Base-by-base conservation (phyloP, 192 early-diverging fungal species). In the Umbelopsis sp. region DNA sequence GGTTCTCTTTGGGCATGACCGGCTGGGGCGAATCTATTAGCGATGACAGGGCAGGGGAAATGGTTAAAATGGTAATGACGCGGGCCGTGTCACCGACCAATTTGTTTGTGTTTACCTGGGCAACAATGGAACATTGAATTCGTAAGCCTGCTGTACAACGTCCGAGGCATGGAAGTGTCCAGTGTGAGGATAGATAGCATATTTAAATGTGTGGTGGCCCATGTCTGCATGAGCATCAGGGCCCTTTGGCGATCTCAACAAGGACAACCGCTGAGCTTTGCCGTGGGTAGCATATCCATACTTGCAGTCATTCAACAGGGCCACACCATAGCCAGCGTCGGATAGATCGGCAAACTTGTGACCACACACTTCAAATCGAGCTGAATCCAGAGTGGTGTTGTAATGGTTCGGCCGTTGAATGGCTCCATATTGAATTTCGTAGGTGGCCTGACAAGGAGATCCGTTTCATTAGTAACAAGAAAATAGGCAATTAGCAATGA, bases 301-400 rank as follows among this genome's bases (percentile, higher is more conserved):
- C 75, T 99, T 99, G 88, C 93, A 90, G 78, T 99, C 95, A 73
- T 97, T 98, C 67, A 98, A 74, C 61, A 99, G 77, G 1, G 97
- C 92, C 12, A 98, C 92, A 46, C 98, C 98, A 74, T 94, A 98
- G 2, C 96, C 96, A 53, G 86, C 91, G 69, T 99, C 97, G 1
- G 94, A 96, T 22, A 95, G 83, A 71, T 99, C 98, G 15, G 91
- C 97, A 84, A 93, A 99, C 72, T 96, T 95, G 82, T 99, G 98
- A 0, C 90, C 97, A 74, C 97, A 98, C 3, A 99, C 97, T 85
- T 98, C 97, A 75, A 99, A 99, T 64, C 92, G 91, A 3, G 94
- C 93, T 68, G 91, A 83, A 55, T 95, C 96, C 85, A 93, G 94
- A 15, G 90, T 88, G 3, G 92, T 98, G 77, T 98, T 99, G 84